A percentile compares a stretch with the other conserved stretches of the same genome.
Conservation (phyloP, 805 yeast species). For the Isabelozyma rhagii region DNA sequence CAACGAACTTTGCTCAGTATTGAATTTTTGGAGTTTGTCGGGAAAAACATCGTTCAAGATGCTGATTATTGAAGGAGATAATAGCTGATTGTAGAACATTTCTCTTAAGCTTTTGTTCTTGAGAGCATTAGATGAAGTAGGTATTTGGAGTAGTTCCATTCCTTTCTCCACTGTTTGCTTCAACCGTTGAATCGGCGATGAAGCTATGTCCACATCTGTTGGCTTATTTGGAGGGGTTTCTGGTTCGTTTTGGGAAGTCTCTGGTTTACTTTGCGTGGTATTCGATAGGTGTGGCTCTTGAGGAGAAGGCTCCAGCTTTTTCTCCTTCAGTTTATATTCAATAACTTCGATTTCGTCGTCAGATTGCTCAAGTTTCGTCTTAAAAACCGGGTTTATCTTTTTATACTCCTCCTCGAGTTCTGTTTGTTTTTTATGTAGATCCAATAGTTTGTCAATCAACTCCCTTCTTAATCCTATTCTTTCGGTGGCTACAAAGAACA, state of each 20-base stretch:
- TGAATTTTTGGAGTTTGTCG: neutral
- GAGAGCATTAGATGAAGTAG: neutral
- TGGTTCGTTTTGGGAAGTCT: neutral
- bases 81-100: neutral
- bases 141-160: neutral
- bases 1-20: neutral
- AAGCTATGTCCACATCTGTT: neutral
- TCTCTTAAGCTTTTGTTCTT: neutral
- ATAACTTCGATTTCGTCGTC: conserved; percentile 18
- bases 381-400: neutral
- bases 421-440: conserved; percentile 18
- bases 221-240: neutral
- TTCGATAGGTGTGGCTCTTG: neutral
- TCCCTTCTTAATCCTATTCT: conserved; percentile 25
- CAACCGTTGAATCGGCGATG: neutral
- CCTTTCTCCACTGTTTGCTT: neutral
- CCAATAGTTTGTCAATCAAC: conserved; percentile 18
- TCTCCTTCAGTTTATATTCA: conserved; percentile 5
- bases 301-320: no score
- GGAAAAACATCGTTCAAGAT: neutral
- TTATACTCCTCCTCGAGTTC: neutral
- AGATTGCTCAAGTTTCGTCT: conserved; percentile 3
- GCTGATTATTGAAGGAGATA: neutral
- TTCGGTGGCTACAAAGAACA: conserved; percentile 25
- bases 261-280: neutral